Evolutionary conservation across 768 basidiomycete genomes (phyloP), one percentile per base, ranked within the genome.

Genomic region (Chiua virens): DNA sequence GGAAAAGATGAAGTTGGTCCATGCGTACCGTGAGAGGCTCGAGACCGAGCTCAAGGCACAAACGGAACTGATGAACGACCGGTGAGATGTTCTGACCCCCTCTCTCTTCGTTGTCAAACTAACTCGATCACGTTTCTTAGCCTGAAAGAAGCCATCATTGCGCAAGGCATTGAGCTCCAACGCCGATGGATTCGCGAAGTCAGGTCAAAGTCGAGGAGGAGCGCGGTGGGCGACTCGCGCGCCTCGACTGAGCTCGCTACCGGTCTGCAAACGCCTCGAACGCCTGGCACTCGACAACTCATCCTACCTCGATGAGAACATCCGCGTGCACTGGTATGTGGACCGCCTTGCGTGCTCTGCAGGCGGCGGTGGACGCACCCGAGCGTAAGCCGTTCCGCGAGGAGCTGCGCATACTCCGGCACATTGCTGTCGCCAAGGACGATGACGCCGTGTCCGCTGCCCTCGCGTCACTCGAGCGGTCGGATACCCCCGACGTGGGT

Each of bases 101-200:
- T 45, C 17, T 34, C 9, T 37, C 39, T 0, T 46, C 23, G 10
- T 14, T 4, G 32, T 14, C 14, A 1, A 1, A 35, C 18, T 52
- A 34, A 58, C 35, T 8, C 7, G 18, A 13, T 2, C 8, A 5
- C 27, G 20, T 27, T 9, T 20, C n/a, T n/a, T 61, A 97, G 94
- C 37, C 78, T 99, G 52, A 90, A 87, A 67, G 92, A 96, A 67
- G 94, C 96, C 67, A 92, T 98, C 47, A 80, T 98, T 45, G 88
- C 94, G 4, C 95, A 98, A 68, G 97, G 95, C 17, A 93, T 99
- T 62, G 97, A 98, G 71, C 83, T 98, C 21, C 97, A 98, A 67
- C 86, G 94, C 44, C 82, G 92, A 47, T 98, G 96, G 95, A 89
- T 99, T 37, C 85, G 92, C 28, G 93, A 98, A 52, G 86, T 98